These are phyloP conservation scores for Thalia dealbata DNA, from an alignment of 176 grass and related monocot genomes.

Conservation along the genomic window DNA sequence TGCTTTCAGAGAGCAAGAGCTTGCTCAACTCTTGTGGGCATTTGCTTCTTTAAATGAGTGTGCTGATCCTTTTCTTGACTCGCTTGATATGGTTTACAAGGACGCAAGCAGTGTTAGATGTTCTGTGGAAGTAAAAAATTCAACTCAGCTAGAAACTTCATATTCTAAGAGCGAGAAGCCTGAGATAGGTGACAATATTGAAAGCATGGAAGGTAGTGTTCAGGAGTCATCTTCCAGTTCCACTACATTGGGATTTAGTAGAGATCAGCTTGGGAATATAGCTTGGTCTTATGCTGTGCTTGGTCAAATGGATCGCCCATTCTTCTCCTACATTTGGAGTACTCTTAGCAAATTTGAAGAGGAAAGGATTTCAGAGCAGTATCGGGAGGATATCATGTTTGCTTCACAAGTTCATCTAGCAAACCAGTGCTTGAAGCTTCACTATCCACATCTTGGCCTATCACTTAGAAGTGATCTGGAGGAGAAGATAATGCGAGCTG, in stretches of 20 bases:
- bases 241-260: conserved; percentile 40
- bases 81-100: conserved; percentile 45
- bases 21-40: conserved; percentile 81
- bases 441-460: conserved; percentile 49
- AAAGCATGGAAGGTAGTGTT: neutral
- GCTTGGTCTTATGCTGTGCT: conserved; percentile 88
- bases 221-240: neutral
- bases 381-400: conserved; percentile 91
- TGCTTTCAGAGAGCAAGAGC: conserved; percentile 68
- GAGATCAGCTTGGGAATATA: conserved; percentile 82
- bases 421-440: conserved; percentile 83
- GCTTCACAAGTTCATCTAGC: conserved; percentile 83
- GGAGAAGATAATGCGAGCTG: conserved; percentile 56
- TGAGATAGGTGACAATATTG: conserved; percentile 18
- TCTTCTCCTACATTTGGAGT: conserved; percentile 65
- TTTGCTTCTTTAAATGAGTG: conserved; percentile 72
- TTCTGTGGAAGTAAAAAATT: conserved; percentile 15
- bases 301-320: conserved; percentile 52
- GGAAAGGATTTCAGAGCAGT: conserved; percentile 52
- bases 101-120: conserved; percentile 22
- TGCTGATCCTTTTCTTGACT: conserved; percentile 36
- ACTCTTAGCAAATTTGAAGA: conserved; percentile 52
- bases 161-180: conserved; percentile 22
- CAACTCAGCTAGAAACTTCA: neutral
- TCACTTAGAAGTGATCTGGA: conserved; percentile 55